phyloP scores from a whole-genome alignment of 805 yeast genomes.

The Cyberlindnera maclurae region DNA sequence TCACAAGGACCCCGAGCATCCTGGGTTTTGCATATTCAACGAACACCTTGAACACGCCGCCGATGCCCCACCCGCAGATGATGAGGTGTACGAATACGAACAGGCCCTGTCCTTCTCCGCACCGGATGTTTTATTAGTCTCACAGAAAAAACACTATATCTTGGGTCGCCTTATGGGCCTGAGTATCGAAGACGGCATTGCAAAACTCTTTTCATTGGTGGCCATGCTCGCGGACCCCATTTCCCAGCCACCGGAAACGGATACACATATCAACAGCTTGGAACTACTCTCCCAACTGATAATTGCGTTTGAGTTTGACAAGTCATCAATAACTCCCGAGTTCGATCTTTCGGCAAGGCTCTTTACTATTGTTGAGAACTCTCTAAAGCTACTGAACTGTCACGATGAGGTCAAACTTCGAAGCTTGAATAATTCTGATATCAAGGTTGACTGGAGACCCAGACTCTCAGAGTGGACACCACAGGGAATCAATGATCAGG shows the following conservation, averaged over 20 bases:
- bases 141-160: conserved; percentile 26
- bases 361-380: conserved; percentile 31
- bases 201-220: conserved; percentile 21
- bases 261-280: conserved; percentile 44
- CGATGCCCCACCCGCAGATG: conserved; percentile 1
- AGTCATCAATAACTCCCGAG: conserved; percentile 24
- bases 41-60: background rate
- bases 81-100: conserved; percentile 14
- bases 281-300: conserved; percentile 47
- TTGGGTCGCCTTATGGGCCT: conserved; percentile 24
- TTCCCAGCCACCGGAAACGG: conserved; percentile 63
- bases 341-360: conserved; percentile 28
- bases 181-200: conserved; percentile 8
- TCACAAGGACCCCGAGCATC: conserved; percentile 8
- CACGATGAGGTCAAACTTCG: conserved; percentile 36
- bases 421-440: conserved; percentile 33
- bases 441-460: conserved; percentile 27
- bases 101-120: conserved; percentile 27
- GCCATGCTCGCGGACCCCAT: conserved; percentile 49
- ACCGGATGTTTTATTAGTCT: conserved; percentile 16
- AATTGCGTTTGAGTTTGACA: conserved; percentile 27
- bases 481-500: conserved; percentile 25
- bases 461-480: conserved; percentile 33
- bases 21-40: conserved; percentile 8
- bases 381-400: conserved; percentile 32